A percentile compares a stretch with the other conserved stretches of the same genome.
Conservation (phyloP, 225 moss, liverwort and hornwort species). For the Ulota crispa region DNA sequence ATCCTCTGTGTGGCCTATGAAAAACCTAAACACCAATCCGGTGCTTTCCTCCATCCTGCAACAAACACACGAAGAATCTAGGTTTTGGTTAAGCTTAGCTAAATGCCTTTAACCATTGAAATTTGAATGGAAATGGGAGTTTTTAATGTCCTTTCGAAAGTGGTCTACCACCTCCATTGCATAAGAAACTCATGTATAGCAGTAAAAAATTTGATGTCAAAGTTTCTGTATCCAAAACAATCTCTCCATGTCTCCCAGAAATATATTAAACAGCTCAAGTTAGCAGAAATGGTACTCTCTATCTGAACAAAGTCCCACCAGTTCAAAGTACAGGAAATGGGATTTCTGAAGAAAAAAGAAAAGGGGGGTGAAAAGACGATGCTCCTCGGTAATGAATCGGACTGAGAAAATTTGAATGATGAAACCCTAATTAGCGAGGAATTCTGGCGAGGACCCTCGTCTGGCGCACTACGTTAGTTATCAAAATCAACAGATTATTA, state of each 20-base stretch:
- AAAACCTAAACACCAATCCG: slow-evolving; percentile 79
- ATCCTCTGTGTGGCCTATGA: slow-evolving; percentile 81
- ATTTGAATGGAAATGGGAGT: not conserved
- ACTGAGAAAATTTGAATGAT: not conserved
- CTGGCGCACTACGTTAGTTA: no score
- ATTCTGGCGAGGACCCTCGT: no score
- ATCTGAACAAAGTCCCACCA: not conserved
- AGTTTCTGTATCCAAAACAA: not conserved
- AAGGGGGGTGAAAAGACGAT: not conserved
- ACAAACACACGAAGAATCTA: not conserved
- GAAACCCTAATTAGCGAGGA: no score
- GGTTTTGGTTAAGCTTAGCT: not conserved
- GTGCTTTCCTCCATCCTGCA: slow-evolving; percentile 74
- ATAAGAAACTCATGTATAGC: not conserved
- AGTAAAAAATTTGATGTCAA: not conserved
- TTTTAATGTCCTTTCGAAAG: not conserved
- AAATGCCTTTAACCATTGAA: not conserved
- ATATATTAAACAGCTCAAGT: not conserved
- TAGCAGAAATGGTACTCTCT: not conserved
- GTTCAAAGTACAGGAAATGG: not conserved
- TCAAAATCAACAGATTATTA: no score
- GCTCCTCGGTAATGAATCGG: not conserved
- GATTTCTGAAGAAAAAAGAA: not conserved
- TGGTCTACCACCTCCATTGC: not conserved
- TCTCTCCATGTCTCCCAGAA: not conserved